Base-by-base conservation (phyloP, 495 filamentous ascomycete species). In the Parachaetomium inaequale region DNA sequence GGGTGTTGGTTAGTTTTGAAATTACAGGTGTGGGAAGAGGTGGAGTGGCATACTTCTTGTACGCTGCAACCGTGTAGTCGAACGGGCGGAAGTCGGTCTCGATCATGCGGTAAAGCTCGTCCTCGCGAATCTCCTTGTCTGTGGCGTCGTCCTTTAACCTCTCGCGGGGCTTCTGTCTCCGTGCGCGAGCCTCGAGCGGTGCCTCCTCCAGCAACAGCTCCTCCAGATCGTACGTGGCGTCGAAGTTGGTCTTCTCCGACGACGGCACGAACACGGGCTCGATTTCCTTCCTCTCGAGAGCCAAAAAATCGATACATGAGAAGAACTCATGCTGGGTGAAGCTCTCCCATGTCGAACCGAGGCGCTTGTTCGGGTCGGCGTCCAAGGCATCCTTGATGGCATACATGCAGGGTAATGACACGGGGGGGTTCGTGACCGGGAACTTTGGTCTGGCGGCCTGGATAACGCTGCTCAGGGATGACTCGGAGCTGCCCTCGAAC, bases 231-330 rank as follows among this genome's bases (percentile, higher is more conserved):
- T 98, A 98, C 1, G 94, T 98, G 5, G 94, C 94, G 75, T 98
- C 94, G 64, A 98, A 98, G 74, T 98, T 98, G 7, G 95, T 96
- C 82, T 98, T 98, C 54, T 98, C 94, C 52, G 90, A 89, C 1
- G 93, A 96, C 7, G 94, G 94, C 25, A 85, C 81, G 76, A 98
- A 98, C 0, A 98, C 85, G 0, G 94, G 93, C 53, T 93, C 87
- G 59, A 96, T 85, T 72, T 96, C 88, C 71, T 97, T 98, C 55
- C 87, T 79, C 72, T 95, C 91, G 36, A 98, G 75, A 2, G 88
- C 88, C 19, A 81, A 86, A 59, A 98, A 98, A 72, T 98, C 90
- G 66, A 97, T 84, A 2, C 81, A 77, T 43, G 86, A 79, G 77
- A 98, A 98, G 82, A 98, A 98, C 14, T 88, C 84, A 67, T 98